Conservation (phyloP, 139 green algal genomes). For the Micractinium conductrix region DNA sequence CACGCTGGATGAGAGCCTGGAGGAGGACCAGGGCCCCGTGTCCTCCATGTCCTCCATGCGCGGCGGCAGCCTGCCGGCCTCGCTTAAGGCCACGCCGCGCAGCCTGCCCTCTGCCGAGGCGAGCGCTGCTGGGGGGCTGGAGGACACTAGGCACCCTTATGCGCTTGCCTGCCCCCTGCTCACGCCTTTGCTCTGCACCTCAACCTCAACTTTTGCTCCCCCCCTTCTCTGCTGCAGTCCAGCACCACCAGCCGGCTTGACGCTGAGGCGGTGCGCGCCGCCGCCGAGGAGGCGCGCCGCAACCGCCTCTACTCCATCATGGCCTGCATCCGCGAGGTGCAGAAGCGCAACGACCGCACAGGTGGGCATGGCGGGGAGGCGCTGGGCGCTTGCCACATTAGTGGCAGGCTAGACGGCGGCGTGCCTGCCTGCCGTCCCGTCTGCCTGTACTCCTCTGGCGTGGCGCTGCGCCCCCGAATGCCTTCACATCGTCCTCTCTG, state of each 20-base stretch:
- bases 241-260: background rate
- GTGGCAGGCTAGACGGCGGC: background rate
- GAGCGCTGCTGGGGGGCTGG: too few relatives aligned
- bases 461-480: too few relatives aligned
- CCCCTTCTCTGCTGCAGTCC: conserved; percentile 2
- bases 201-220: background rate
- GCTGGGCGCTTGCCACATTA: too few relatives aligned
- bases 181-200: background rate
- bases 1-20: conserved; percentile 66
- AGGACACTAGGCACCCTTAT: too few relatives aligned
- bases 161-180: too few relatives aligned
- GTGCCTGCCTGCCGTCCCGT: background rate
- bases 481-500: too few relatives aligned
- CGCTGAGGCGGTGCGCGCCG: conserved; percentile 4
- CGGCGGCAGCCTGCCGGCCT: background rate
- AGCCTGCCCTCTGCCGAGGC: background rate
- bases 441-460: background rate
- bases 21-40: background rate
- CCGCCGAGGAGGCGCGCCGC: conserved; percentile 56
- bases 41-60: background rate
- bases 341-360: conserved; percentile 62
- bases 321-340: conserved; percentile 87
- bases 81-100: conserved; percentile 3
- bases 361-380: background rate
- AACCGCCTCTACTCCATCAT: conserved; percentile 83